Conservation (phyloP, 108 stramenopile genomes). For the Skeletonema marinoi region DNA sequence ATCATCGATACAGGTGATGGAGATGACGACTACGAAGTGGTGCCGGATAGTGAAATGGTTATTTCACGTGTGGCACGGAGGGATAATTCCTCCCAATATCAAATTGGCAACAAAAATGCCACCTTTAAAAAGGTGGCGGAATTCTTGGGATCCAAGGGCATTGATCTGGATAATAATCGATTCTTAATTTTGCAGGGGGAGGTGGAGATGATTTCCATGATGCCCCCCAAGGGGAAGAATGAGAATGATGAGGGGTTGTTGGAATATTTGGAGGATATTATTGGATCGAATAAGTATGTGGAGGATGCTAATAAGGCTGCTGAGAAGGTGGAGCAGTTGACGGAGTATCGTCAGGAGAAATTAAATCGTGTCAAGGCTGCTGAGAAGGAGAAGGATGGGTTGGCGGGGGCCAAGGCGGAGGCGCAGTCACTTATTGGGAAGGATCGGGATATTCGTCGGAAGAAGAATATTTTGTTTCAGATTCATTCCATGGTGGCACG, state of each 20-base stretch:
- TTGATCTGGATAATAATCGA: conserved; percentile 98
- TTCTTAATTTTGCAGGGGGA: conserved; percentile 99
- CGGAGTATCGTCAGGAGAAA: conserved; percentile 86
- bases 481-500: conserved; percentile 59
- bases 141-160: conserved; percentile 86
- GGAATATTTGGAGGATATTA: conserved; percentile 99
- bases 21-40: conserved; percentile 82
- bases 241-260: conserved; percentile 97
- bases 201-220: conserved; percentile 99
- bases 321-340: conserved; percentile 81
- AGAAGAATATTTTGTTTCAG: conserved; percentile 91
- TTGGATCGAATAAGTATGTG: conserved; percentile 94
- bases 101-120: conserved; percentile 85
- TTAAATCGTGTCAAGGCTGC: conserved; percentile 96
- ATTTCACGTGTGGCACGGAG: conserved; percentile 86
- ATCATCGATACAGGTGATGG: conserved; percentile 88
- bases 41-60: conserved; percentile 78
- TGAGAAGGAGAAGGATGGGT: conserved; percentile 92
- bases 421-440: conserved; percentile 86
- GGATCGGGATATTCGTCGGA: conserved; percentile 87
- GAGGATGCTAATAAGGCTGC: conserved; percentile 86
- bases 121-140: conserved; percentile 88
- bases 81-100: conserved; percentile 91
- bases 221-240: conserved; percentile 97
- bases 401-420: conserved; percentile 90